Evolutionary conservation across 1,284 basidiomycete genomes (phyloP).

Genomic region (Earliella scabrosa): DNA sequence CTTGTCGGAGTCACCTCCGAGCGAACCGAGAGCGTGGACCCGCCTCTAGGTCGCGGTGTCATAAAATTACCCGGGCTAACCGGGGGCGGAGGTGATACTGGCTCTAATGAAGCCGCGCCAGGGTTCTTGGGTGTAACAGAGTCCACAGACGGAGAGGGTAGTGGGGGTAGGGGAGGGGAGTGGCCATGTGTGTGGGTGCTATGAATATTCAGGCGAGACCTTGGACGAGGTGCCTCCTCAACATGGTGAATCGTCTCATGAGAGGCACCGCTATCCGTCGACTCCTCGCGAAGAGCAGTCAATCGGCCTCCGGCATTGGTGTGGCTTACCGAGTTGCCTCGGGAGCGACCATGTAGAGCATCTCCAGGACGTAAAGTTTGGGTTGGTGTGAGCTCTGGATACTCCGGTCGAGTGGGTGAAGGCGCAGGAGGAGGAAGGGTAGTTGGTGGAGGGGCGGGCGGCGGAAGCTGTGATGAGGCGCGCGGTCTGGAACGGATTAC

Average conservation of each 20-base stretch:
- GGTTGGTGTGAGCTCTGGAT: conserved; percentile 31
- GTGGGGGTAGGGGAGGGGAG: conserved; percentile 68
- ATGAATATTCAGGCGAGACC: conserved; percentile 23
- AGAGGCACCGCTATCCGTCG: conserved; percentile 30
- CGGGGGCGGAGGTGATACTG: conserved; percentile 24
- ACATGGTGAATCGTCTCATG: conserved; percentile 20
- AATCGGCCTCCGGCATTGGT: conserved; percentile 61
- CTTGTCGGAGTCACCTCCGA: conserved; percentile 41
- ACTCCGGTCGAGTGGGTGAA: conserved; percentile 34
- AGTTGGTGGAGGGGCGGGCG: conserved; percentile 66
- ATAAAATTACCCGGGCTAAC: conserved; percentile 41
- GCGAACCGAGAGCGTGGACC: conserved; percentile 50
- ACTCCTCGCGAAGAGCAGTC: conserved; percentile 65
- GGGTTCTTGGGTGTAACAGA: conserved; percentile 41
- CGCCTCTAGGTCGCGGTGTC: conserved; percentile 54
- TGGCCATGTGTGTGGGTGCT: conserved; percentile 33
- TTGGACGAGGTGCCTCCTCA: conserved; percentile 30
- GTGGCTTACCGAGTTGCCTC: conserved; percentile 56
- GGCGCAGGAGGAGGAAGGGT: conserved; percentile 69
- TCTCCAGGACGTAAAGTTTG: conserved; percentile 38
- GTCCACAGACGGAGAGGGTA: conserved; percentile 54
- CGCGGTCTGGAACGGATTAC: conserved; percentile 45
- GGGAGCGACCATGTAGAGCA: conserved; percentile 42
- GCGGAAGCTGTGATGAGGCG: conserved; percentile 64
- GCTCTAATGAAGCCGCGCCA: conserved; percentile 1